Base-by-base conservation (phyloP, 331 rosid species). In the Quercus tomentella region DNA sequence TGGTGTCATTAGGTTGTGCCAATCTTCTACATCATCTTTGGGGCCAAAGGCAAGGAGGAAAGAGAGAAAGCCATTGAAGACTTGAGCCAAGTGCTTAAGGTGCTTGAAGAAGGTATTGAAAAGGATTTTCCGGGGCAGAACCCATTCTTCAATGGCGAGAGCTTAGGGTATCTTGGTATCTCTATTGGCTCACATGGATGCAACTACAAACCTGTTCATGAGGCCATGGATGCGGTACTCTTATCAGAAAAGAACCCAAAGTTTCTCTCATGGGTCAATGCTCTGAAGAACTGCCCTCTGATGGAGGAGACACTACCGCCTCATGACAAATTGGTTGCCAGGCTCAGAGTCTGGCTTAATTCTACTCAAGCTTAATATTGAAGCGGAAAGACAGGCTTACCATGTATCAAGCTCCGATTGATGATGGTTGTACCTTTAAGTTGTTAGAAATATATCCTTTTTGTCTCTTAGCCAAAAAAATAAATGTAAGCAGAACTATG, bases 31-130 rank as follows among this genome's bases (percentile, higher is more conserved):
- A 18, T 56, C 23, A 33, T 87, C 58, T 16, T 78, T 18, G 5
- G 0, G 22, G 76, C 88, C 12, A 68, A 61, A 45, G 88, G 88
- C 18, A 57, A 82, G 60, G 85, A 33, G 1, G 37, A 78, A 37
- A 80, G 63, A 73, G 70, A 82, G 69, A 71, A 56, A 30, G 87
- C 83, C 15, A 66, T 57, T 33, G 77, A 80, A 21, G 83, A 73
- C 21, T 15, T 57, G 69, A 63, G 30, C 6, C 77, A 82, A 22
- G 22, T 73, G 75, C 1, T 70, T 0, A 45, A 22, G 66, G 89
- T 74, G 18, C 86, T 90, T 58, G 83, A 80, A 77, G 82, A 88
- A 67, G 94, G 89, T 65, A 43, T 81, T 49, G 77, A 84, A 74
- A 66, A 57, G 35, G 87, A 82, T 80, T 78, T 82, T 58, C 51